These are phyloP conservation scores for Aspergillus ochraceoroseus DNA, from an alignment of 2,329 filamentous ascomycete genomes.

Conservation along the genomic window DNA sequence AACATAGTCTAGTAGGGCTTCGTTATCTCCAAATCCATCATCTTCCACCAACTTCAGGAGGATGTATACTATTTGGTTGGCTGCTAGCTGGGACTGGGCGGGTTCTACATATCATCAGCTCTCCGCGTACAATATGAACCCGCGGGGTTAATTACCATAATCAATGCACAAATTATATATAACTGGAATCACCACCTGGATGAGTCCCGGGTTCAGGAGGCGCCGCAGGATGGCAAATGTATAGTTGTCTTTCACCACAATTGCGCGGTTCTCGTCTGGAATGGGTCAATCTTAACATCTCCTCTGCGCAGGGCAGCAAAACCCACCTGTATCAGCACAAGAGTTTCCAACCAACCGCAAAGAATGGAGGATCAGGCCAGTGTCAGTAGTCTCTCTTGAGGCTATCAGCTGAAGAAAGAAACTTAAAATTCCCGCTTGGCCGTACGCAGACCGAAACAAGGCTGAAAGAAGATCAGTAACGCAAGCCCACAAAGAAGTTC, in stretches of 20 bases:
- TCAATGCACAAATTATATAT: conserved; percentile 46
- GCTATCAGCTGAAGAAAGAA: conserved; percentile 42
- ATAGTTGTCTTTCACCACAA: conserved; percentile 39
- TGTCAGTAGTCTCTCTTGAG: conserved; percentile 28
- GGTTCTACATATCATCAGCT: conserved; percentile 33
- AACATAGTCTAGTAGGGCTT: conserved; percentile 33
- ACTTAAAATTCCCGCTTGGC: conserved; percentile 38
- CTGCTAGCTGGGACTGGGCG: conserved; percentile 37
- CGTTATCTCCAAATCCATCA: conserved; percentile 30
- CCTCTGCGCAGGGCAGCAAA: not conserved
- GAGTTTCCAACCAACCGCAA: conserved; percentile 44
- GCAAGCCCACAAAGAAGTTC: not conserved
- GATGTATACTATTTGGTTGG: conserved; percentile 36
- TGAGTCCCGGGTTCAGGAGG: conserved; percentile 33
- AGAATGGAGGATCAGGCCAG: conserved; percentile 37
- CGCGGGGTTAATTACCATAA: conserved; percentile 32
- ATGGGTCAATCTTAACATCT: conserved; percentile 13
- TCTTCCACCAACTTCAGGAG: conserved; percentile 36
- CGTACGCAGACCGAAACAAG: conserved; percentile 39
- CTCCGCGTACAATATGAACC: not conserved
- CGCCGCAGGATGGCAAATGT: conserved; percentile 37
- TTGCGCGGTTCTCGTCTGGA: conserved; percentile 41
- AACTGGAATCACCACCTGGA: conserved; percentile 42
- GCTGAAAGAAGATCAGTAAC: conserved; percentile 25
- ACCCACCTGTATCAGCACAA: conserved; percentile 43